Percentiles rank a stretch among this genome's conserved stretches.
phyloP scores from a whole-genome alignment of 2,329 filamentous ascomycete genomes.

The Colletotrichum eleusines region DNA sequence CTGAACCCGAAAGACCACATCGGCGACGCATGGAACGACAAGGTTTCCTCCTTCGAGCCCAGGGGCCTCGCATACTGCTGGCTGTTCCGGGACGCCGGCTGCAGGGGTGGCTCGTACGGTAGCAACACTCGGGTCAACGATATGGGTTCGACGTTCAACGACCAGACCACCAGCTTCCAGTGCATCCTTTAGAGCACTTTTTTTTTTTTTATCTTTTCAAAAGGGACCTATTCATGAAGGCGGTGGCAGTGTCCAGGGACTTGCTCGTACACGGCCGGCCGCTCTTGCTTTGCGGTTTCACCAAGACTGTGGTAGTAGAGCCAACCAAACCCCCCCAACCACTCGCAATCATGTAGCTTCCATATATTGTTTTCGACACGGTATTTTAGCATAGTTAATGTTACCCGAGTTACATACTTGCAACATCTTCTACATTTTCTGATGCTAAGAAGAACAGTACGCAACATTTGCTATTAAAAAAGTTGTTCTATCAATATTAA shows the following conservation, averaged over 20 bases:
- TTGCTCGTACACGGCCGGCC: not conserved
- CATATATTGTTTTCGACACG: not conserved
- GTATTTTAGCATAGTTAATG: not conserved
- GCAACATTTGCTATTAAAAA: not conserved
- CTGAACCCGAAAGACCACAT: not conserved
- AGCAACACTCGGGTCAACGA: not conserved
- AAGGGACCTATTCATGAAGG: too few relatives aligned
- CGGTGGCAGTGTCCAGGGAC: fast-evolving
- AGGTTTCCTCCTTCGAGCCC: not conserved
- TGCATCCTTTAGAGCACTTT: not conserved
- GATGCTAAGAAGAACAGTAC: not conserved
- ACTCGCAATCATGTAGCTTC: not conserved
- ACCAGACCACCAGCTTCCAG: not conserved
- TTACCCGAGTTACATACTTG: fast-evolving
- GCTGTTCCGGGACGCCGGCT: not conserved
- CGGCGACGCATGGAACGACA: not conserved
- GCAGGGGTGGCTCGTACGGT: not conserved
- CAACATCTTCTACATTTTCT: too few relatives aligned
- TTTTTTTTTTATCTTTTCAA: too few relatives aligned
- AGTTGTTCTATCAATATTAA: not conserved
- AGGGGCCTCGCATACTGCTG: not conserved
- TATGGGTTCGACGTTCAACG: not conserved
- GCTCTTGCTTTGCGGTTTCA: not conserved
- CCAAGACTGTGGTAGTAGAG: too few relatives aligned
- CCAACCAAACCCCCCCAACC: not conserved